phyloP scores from a whole-genome alignment of 768 basidiomycete species.

The Macrolepiota dolichaula region DNA sequence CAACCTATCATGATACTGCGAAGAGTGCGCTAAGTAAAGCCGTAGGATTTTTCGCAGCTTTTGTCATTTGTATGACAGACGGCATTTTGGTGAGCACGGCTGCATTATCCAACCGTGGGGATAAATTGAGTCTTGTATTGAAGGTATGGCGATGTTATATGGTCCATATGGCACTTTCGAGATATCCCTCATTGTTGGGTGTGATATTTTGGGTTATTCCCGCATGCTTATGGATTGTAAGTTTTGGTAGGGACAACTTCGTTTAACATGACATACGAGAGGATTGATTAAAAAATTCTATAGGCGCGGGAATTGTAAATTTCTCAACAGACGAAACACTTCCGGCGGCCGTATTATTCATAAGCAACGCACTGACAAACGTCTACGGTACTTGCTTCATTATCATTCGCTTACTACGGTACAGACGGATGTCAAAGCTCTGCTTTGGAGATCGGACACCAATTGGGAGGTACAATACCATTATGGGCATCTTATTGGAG shows the following conservation, averaged over 20 bases:
- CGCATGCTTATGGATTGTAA: not conserved
- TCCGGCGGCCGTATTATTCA: not conserved
- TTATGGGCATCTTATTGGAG: too few relatives aligned
- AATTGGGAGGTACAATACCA: too few relatives aligned
- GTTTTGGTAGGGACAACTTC: not conserved
- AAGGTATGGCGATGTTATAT: conserved; percentile 6
- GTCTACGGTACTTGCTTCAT: too few relatives aligned
- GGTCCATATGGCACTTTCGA: not conserved
- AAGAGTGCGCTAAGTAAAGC: not conserved
- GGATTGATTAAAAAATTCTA: not conserved
- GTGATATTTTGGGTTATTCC: not conserved
- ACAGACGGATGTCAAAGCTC: not conserved
- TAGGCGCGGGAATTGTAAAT: not conserved
- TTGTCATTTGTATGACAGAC: not conserved
- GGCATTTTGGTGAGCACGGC: not conserved
- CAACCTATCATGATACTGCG: too few relatives aligned
- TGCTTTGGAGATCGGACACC: too few relatives aligned
- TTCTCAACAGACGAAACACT: not conserved
- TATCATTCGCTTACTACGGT: not conserved
- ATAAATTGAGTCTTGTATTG: not conserved
- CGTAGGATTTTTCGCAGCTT: not conserved
- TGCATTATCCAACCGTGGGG: not conserved
- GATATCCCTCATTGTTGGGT: not conserved
- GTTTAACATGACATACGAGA: not conserved
- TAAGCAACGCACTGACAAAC: too few relatives aligned